Base-by-base conservation (phyloP, 1,139 yeast species). In the Pichia inconspicua region DNA sequence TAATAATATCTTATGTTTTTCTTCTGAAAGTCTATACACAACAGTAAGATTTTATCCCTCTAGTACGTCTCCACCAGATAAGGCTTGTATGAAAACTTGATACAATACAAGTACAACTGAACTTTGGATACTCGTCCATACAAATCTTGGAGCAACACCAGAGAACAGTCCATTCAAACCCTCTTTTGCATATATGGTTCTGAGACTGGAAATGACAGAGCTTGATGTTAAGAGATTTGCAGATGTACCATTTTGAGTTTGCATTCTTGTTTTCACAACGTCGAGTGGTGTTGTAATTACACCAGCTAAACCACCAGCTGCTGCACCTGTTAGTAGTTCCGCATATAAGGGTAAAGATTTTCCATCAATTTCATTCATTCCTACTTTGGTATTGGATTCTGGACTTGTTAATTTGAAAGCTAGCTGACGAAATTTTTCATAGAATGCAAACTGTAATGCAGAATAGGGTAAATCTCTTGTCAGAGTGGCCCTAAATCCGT, bases 231-330 rank as follows among this genome's bases (percentile, higher is more conserved):
- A 62, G 8, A 68, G 58, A 50, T 47, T 47, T 31, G 60, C 44
- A 41, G 64, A 50, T 6, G 62, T 59, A 31, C 62, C 55, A 44
- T 57, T 51, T 56, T 82, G 87, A 0, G 97, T 90, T 66, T 90
- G 98, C 45, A 88, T 80, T 58, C 97, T 74, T 1, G 99, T 92
- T 66, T 92, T 92, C 46, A 94, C 83, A 32, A 92, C 98, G 61
- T 92, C 98, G 53, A 89, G 68, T 5, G 70, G 70, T 4, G 74
- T 70, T 1, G 74, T 70, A 9, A 82, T 59, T 0, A 80, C 77
- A 1, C 98, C 98, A 0, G 98, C 96, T 39, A 90, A 69, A 1
- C 97, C 97, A 55, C 99, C 99, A 1, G 98, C 98, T 0, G 88
- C 80, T 0, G 97, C 97, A 49, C 98, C 98, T 0, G 97, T 88